Evolutionary conservation across 371 early-diverging fungal species (phyloP).

Genomic region (Mucor piriformis): DNA sequence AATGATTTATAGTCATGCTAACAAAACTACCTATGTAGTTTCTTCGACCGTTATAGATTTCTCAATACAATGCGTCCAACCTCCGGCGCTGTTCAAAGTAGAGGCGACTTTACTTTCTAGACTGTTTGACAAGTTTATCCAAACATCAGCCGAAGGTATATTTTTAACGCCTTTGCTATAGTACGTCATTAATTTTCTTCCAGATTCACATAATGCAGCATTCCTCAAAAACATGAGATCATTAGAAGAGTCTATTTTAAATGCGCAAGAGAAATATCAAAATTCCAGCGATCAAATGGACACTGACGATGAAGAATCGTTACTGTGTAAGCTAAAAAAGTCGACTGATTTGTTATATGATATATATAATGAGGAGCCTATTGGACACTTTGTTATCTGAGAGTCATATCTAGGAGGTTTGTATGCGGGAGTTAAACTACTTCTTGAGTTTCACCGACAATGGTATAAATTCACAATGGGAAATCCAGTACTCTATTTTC

Average conservation of each 20-base stretch:
- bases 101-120: slow-evolving; percentile 18
- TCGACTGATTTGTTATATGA: slow-evolving; percentile 2
- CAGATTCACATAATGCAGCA: not conserved
- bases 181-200: not conserved
- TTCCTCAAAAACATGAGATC: slow-evolving; percentile 7
- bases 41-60: slow-evolving; percentile 19
- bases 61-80: slow-evolving; percentile 14
- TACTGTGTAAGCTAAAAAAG: not conserved
- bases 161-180: no score
- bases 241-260: slow-evolving; percentile 10
- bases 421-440: not conserved
- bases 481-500: not conserved
- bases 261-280: slow-evolving; percentile 17
- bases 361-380: slow-evolving; percentile 9
- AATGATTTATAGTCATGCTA: not conserved
- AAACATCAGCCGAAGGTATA: not conserved
- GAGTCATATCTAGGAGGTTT: not conserved
- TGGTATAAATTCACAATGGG: not conserved
- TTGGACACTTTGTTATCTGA: slow-evolving; percentile 5
- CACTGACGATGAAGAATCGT: slow-evolving; percentile 1
- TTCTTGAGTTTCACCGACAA: slow-evolving; percentile 12
- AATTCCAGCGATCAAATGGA: not conserved
- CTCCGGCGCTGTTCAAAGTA: slow-evolving; percentile 20
- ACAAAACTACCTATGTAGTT: slow-evolving; percentile 2
- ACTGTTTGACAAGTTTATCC: slow-evolving; percentile 6